These are phyloP conservation scores for Cyberlindnera maritima DNA, from an alignment of 805 yeast species.

Conservation along the genomic window DNA sequence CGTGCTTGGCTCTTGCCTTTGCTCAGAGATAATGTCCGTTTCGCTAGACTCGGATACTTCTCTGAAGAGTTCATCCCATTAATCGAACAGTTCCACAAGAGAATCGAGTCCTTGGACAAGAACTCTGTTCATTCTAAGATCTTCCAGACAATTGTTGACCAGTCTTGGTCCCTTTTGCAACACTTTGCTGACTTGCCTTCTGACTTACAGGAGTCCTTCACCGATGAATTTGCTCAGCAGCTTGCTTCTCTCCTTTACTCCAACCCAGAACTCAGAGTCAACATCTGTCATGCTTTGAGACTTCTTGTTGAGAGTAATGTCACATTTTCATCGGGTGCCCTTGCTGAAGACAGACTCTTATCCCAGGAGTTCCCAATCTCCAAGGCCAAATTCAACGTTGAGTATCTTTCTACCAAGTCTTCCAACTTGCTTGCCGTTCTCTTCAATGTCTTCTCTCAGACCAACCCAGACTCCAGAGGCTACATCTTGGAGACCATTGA, in stretches of 20 bases:
- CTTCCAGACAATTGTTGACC: conserved; percentile 82
- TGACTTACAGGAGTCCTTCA: conserved; percentile 64
- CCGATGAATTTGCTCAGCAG: conserved; percentile 72
- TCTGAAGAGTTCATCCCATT: conserved; percentile 65
- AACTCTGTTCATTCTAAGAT: conserved; percentile 72
- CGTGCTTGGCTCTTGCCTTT: conserved; percentile 95
- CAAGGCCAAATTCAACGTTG: conserved; percentile 54
- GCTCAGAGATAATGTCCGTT: conserved; percentile 78
- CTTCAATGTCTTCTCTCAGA: conserved; percentile 90
- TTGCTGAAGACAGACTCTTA: conserved; percentile 52
- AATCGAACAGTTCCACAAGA: conserved; percentile 49
- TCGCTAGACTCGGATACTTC: conserved; percentile 66
- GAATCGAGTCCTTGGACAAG: conserved; percentile 41
- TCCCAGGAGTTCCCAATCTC: conserved; percentile 58
- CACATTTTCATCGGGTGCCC: conserved; percentile 58
- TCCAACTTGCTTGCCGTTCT: conserved; percentile 80
- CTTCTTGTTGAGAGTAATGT: conserved; percentile 74
- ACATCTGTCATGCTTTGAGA: conserved; percentile 80
- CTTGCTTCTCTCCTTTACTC: conserved; percentile 75
- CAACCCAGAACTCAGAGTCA: conserved; percentile 69
- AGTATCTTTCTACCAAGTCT: conserved; percentile 62
- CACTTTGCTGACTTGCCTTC: conserved; percentile 83
- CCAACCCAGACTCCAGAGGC: conserved; percentile 79
- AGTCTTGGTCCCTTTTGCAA: conserved; percentile 89
- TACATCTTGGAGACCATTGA: conserved; percentile 85